These are phyloP conservation scores for Sordariomycetes sp. DNA, from an alignment of 2,329 filamentous ascomycete genomes.

Conservation along the genomic window DNA sequence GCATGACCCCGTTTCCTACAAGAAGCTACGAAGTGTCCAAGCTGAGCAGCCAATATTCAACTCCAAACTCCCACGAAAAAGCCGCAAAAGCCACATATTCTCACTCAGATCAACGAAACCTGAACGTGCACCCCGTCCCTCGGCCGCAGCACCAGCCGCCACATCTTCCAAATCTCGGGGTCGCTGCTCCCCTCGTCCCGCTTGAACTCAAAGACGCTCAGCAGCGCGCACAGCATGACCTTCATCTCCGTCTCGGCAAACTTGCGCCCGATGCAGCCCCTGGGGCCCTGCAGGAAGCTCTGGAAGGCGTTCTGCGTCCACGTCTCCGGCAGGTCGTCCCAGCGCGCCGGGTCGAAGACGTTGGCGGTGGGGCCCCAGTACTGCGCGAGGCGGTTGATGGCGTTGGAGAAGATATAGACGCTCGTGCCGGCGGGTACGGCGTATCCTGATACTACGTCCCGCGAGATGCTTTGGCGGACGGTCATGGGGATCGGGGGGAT, in stretches of 20 bases:
- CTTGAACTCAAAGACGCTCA: constrained; percentile 21
- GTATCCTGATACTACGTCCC: constrained; percentile 28
- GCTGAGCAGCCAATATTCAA: too few relatives aligned
- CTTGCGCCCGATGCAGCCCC: constrained; percentile 18
- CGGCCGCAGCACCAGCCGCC: constrained; percentile 33
- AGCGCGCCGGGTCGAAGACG: constrained; percentile 30
- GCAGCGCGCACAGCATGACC: constrained; percentile 19
- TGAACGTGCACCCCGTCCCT: constrained; percentile 30
- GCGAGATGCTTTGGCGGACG: constrained; percentile 28
- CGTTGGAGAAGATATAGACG: constrained; percentile 30
- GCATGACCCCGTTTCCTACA: too few relatives aligned
- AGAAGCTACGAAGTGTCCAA: too few relatives aligned
- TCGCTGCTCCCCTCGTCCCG: constrained; percentile 24
- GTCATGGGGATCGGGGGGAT: constrained; percentile 36
- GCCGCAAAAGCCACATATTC: too few relatives aligned
- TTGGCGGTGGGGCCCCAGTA: constrained; percentile 30
- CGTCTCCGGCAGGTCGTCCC: constrained; percentile 25
- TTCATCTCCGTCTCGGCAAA: constrained; percentile 23
- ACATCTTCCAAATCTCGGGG: constrained; percentile 38
- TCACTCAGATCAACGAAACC: constrained; percentile 11
- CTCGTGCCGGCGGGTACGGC: constrained; percentile 30
- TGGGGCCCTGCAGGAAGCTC: constrained; percentile 19
- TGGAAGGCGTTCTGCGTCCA: constrained; percentile 24
- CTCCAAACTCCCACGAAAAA: too few relatives aligned
- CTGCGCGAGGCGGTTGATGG: constrained; percentile 26